A percentile compares a stretch with the other conserved stretches of the same genome.
Evolutionary conservation across 208 protist genomes (phyloP).

Genomic region (Crithidia brevicula): DNA sequence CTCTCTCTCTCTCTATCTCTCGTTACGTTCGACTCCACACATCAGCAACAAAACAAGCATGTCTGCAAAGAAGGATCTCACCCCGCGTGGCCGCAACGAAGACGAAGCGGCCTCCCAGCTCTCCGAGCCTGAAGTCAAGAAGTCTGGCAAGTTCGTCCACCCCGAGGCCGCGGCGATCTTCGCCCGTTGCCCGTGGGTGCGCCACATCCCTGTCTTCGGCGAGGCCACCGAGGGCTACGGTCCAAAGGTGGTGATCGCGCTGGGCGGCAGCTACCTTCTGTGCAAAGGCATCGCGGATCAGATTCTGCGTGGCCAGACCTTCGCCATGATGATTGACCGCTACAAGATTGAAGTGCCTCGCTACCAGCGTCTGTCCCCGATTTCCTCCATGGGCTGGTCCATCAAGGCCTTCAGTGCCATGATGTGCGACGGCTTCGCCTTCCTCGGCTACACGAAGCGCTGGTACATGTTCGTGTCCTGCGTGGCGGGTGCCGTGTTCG

Average conservation of each 20-base stretch:
- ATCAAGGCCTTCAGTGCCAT: constrained; percentile 70
- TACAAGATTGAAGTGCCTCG: constrained; percentile 29
- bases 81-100: neutral
- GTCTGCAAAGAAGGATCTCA: neutral
- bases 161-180: constrained; percentile 34
- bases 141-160: constrained; percentile 22
- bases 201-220: constrained; percentile 47
- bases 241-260: constrained; percentile 26
- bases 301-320: constrained; percentile 39
- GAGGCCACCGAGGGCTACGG: constrained; percentile 43
- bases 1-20: no score
- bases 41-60: neutral
- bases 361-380: constrained; percentile 47
- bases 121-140: neutral
- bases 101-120: neutral
- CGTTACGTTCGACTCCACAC: neutral
- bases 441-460: constrained; percentile 79
- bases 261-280: constrained; percentile 48
- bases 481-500: constrained; percentile 46
- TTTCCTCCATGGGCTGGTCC: constrained; percentile 56
- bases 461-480: constrained; percentile 70
- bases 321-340: constrained; percentile 50
- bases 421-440: constrained; percentile 66
- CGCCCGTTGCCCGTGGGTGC: constrained; percentile 26
- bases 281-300: constrained; percentile 64